Conservation (phyloP, 1,139 yeast genomes). For the Yamadazyma blattariae region DNA sequence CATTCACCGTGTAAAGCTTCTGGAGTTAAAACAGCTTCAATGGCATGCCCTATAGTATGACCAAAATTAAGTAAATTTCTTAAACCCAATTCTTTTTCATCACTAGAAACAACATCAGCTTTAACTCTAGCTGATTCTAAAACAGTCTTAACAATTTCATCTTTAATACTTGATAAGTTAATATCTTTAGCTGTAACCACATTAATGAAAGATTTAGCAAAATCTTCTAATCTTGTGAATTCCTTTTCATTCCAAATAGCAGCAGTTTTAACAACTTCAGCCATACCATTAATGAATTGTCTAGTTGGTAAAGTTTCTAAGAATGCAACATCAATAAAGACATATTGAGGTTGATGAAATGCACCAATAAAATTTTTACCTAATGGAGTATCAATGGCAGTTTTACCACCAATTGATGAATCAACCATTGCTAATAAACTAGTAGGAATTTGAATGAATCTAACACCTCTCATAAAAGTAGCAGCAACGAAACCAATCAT, state of each 20-base stretch:
- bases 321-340: constrained; percentile 85
- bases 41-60: constrained; percentile 97
- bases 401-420: constrained; percentile 97
- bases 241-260: constrained; percentile 95
- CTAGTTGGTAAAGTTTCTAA: constrained; percentile 86
- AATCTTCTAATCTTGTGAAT: constrained; percentile 76
- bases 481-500: constrained; percentile 99
- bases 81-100: constrained; percentile 94
- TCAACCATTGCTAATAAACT: constrained; percentile 96
- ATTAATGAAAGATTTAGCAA: constrained; percentile 64
- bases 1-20: constrained; percentile 98
- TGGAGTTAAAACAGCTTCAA: constrained; percentile 94
- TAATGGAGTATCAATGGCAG: constrained; percentile 96
- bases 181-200: constrained; percentile 49
- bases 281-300: constrained; percentile 97
- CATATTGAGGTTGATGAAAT: constrained; percentile 92
- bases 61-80: constrained; percentile 94
- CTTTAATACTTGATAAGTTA: constrained; percentile 63
- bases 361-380: constrained; percentile 98
- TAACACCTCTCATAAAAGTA: constrained; percentile 97
- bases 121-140: constrained; percentile 85
- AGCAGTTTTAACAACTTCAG: constrained; percentile 97
- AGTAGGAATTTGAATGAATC: constrained; percentile 93
- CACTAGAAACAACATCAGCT: constrained; percentile 90
- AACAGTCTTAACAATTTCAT: constrained; percentile 76